Evolutionary conservation across 2,329 filamentous ascomycete species (phyloP), one percentile per base, ranked within the genome.

Genomic region (Ramichloridium luteum): DNA sequence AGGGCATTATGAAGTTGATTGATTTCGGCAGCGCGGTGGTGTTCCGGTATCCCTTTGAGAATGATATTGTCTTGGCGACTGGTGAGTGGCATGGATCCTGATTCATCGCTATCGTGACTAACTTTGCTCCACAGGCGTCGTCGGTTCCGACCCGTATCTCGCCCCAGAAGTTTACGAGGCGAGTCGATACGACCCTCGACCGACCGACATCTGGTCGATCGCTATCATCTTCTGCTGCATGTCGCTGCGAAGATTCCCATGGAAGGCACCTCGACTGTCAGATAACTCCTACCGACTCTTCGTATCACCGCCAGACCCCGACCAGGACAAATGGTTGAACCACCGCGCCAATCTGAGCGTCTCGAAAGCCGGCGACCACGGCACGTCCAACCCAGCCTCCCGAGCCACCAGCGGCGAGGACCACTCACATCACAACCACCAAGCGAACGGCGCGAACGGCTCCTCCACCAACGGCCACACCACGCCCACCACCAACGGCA

Each of bases 171-270:
- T 98, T 1, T 96, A 96, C 50, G 86, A 94, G 43, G 74, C 86
- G 40, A 76, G 80, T 43, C 86, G 85, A 52, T 98, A 98, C 55
- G 86, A 98, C 50, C 85, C 90, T 1, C 80, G 86, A 40, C 83
- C 85, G 5, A 83, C 88, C 1, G 90, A 98, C 59, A 85, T 98
- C 37, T 98, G 90, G 90, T 98, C 90, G 8, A 67, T 98, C 37
- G 90, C 88, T 12, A 98, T 98, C 47, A 96, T 98, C 34, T 98
- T 88, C 60, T 96, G 90, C 59, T 98, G 90, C 64, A 98, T 98
- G 90, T 90, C 84, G 4, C 66, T 98, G 25, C 73, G 90, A 13
- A 69, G 90, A 20, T 98, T 98, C 52, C 90, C 90, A 0, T 98
- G 90, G 90, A 98, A 98, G 61, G 77, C 92, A 20, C 90, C 90